Percentiles rank a stretch among this genome's conserved stretches.
Evolutionary conservation across 805 yeast species (phyloP).

Genomic region (Candida nanaspora): DNA sequence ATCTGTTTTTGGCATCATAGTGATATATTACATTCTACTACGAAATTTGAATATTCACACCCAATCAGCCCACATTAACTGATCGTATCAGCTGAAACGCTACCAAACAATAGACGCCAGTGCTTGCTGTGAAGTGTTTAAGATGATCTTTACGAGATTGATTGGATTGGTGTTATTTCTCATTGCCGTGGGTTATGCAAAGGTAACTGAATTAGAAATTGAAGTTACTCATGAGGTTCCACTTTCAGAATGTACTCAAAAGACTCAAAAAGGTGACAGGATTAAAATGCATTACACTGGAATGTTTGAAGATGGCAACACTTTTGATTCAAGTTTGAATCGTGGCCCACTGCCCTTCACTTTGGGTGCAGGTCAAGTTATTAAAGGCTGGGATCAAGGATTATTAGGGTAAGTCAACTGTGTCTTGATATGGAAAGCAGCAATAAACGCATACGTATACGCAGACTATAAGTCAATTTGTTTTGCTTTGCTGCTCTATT

Average conservation of each 20-base stretch:
- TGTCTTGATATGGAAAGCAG: neutral
- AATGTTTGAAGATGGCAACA: conserved; percentile 53
- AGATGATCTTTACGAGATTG: no score
- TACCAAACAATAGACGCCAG: no score
- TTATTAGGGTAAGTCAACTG: conserved; percentile 41
- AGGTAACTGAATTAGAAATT: conserved; percentile 9
- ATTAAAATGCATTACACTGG: conserved; percentile 81
- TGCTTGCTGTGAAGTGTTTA: no score
- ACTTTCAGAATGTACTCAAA: conserved; percentile 44
- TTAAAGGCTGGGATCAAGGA: conserved; percentile 90
- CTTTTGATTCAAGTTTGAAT: conserved; percentile 65
- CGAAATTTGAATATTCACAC: no score
- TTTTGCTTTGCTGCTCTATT: no score
- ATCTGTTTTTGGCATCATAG: no score
- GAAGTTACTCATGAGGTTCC: conserved; percentile 45
- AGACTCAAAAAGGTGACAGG: conserved; percentile 57
- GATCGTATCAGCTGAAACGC: no score
- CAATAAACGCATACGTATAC: no score
- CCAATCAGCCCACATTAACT: no score
- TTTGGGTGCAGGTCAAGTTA: conserved; percentile 77
- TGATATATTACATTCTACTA: no score
- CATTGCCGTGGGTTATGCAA: neutral
- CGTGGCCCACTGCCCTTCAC: conserved; percentile 69
- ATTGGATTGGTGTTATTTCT: no score
- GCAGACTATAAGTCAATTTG: no score